Percentiles rank a stretch among this genome's conserved stretches.
These are phyloP conservation scores for Tilletia walkeri DNA, from an alignment of 1,284 basidiomycete genomes.

Conservation along the genomic window DNA sequence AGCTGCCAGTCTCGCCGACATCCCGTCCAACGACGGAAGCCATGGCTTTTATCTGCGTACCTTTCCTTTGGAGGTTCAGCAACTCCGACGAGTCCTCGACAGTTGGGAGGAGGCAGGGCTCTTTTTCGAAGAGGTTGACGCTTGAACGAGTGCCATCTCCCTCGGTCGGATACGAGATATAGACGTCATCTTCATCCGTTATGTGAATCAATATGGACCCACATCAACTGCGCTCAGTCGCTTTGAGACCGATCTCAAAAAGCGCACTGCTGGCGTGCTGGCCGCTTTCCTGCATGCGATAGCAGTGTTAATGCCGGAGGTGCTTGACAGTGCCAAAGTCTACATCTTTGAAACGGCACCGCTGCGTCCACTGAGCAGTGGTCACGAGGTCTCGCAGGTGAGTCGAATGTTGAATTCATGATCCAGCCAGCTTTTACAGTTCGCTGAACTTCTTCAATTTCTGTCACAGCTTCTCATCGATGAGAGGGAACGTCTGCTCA, in stretches of 20 bases:
- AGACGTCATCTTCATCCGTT: not conserved
- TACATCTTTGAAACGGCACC: not conserved
- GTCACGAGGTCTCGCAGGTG: not conserved
- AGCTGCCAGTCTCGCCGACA: not conserved
- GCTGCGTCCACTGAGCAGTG: not conserved
- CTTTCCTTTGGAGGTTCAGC: not conserved
- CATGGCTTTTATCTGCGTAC: not conserved
- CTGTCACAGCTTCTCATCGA: not conserved
- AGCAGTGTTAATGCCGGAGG: not conserved
- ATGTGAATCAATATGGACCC: not conserved
- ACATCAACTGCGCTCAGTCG: not conserved
- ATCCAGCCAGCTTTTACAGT: not conserved
- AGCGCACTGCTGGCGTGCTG: not conserved
- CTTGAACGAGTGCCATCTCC: not conserved
- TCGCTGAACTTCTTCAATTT: not conserved
- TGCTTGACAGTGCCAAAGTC: not conserved
- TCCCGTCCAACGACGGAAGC: not conserved
- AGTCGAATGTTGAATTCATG: not conserved
- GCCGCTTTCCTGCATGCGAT: not conserved
- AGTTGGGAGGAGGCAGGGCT: not conserved
- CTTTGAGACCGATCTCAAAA: not conserved
- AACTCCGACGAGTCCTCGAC: not conserved
- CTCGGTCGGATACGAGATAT: not conserved
- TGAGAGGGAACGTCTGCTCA: not conserved
- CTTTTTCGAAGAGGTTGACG: not conserved